phyloP scores from a whole-genome alignment of 2,329 filamentous ascomycete genomes.

The Penicillium crustosum region DNA sequence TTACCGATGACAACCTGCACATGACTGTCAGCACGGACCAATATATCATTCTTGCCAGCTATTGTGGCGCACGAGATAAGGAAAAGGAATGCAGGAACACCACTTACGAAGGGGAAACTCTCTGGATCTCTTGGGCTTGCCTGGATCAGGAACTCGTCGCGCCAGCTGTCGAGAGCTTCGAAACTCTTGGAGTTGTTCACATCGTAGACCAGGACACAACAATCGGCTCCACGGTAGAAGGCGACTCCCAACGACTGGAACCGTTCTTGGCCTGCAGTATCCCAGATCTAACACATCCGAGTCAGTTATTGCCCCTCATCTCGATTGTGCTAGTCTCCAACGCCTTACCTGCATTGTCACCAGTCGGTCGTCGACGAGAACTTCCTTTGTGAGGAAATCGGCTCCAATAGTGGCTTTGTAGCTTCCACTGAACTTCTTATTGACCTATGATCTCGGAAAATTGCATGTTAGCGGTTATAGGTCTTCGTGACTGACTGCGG shows the following conservation, averaged over 20 bases:
- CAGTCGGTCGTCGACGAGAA: conserved; percentile 91
- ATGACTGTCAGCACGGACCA: conserved; percentile 12
- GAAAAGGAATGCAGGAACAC: not conserved
- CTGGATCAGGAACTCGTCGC: conserved; percentile 97
- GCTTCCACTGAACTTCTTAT: conserved; percentile 99
- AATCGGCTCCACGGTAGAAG: conserved; percentile 96
- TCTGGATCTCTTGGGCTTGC: conserved; percentile 94
- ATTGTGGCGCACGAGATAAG: not conserved
- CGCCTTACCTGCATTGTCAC: conserved; percentile 90
- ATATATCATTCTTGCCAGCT: conserved; percentile 1
- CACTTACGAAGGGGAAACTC: conserved; percentile 89
- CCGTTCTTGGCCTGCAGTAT: conserved; percentile 93
- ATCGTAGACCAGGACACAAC: conserved; percentile 96
- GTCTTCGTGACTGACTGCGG: conserved; percentile 13
- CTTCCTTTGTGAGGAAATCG: conserved; percentile 97
- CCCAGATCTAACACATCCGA: conserved; percentile 71
- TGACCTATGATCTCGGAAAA: conserved; percentile 65
- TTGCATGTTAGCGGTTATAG: conserved; percentile 17
- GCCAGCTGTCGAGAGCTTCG: conserved; percentile 96
- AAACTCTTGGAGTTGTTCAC: conserved; percentile 99
- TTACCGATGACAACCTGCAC: conserved; percentile 86
- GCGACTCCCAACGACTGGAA: conserved; percentile 97
- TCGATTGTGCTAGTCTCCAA: not conserved
- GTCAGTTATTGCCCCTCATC: conserved; percentile 11
- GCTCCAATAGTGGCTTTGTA: conserved; percentile 99